Conservation (phyloP, 177 flowering plant genomes). For the Telopea speciosissima region DNA sequence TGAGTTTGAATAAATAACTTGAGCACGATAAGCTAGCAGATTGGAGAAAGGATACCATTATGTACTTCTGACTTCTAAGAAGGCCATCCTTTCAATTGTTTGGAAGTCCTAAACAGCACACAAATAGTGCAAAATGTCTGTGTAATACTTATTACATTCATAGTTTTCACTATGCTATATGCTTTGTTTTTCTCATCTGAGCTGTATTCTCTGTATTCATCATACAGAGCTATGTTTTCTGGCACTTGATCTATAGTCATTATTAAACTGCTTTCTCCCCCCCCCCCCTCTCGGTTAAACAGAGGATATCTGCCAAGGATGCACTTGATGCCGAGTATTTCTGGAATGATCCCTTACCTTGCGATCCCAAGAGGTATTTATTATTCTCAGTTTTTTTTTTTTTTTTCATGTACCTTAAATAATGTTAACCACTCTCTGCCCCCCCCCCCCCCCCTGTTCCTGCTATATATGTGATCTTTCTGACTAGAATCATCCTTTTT, state of each 20-base stretch:
- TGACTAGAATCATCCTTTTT: background rate
- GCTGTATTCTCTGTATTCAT: background rate
- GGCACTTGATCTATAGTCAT: background rate
- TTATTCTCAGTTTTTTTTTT: background rate
- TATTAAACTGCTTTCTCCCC: background rate
- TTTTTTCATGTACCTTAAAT: background rate
- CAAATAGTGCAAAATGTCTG: too few relatives aligned
- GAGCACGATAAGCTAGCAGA: background rate
- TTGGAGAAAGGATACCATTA: background rate
- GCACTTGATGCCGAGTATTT: conserved; percentile 98
- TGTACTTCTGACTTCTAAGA: too few relatives aligned
- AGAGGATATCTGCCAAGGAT: conserved; percentile 97
- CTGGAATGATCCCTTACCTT: conserved; percentile 94
- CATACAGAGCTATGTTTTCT: too few relatives aligned
- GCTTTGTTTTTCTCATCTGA: background rate
- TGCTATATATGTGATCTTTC: background rate
- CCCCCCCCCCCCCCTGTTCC: background rate
- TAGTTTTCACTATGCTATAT: background rate
- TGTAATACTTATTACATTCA: background rate
- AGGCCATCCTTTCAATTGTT: too few relatives aligned
- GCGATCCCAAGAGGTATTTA: conserved; percentile 88
- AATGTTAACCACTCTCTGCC: background rate
- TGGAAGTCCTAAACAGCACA: too few relatives aligned
- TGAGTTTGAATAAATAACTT: background rate
- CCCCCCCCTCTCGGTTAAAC: background rate